Conservation (phyloP, 2,329 filamentous ascomycete genomes). For the Aspergillus glaucus region DNA sequence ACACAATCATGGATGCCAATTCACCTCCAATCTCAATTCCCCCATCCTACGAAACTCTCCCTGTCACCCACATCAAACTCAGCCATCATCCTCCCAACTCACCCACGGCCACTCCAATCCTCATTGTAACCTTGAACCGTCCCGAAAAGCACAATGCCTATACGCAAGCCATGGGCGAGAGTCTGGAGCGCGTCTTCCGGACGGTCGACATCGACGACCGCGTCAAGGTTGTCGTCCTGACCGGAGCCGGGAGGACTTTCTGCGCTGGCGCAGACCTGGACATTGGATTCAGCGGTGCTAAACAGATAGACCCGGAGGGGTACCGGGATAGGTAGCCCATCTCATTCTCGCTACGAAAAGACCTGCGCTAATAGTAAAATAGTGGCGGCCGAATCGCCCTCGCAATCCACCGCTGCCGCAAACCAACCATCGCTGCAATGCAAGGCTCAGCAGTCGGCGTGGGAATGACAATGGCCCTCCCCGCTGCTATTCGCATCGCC, state of each 20-base stretch:
- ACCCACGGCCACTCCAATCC: slow-evolving; percentile 39
- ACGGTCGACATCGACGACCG: slow-evolving; percentile 48
- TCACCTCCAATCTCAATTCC: slow-evolving; percentile 12
- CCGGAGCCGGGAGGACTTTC: slow-evolving; percentile 40
- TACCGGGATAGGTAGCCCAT: slow-evolving; percentile 47
- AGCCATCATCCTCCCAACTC: slow-evolving; percentile 36
- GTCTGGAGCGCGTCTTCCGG: slow-evolving; percentile 31
- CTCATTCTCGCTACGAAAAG: neutral
- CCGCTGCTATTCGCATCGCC: slow-evolving; percentile 51
- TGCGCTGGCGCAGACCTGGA: slow-evolving; percentile 55
- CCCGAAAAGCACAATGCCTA: slow-evolving; percentile 53
- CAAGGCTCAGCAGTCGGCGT: slow-evolving; percentile 53
- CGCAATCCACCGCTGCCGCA: slow-evolving; percentile 53
- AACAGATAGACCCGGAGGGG: slow-evolving; percentile 37
- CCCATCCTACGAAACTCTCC: slow-evolving; percentile 24
- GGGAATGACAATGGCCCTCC: slow-evolving; percentile 55
- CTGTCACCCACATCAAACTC: slow-evolving; percentile 23
- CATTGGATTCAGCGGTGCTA: slow-evolving; percentile 42
- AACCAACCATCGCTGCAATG: slow-evolving; percentile 51
- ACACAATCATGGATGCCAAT: neutral
- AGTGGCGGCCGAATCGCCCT: slow-evolving; percentile 31
- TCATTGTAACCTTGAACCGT: slow-evolving; percentile 47
- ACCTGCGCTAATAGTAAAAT: no score
- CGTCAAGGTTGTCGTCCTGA: slow-evolving; percentile 51
- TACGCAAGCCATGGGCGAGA: slow-evolving; percentile 43